phyloP scores from a whole-genome alignment of 1,284 basidiomycete genomes.

The Erythrobasidium hasegawianum region DNA sequence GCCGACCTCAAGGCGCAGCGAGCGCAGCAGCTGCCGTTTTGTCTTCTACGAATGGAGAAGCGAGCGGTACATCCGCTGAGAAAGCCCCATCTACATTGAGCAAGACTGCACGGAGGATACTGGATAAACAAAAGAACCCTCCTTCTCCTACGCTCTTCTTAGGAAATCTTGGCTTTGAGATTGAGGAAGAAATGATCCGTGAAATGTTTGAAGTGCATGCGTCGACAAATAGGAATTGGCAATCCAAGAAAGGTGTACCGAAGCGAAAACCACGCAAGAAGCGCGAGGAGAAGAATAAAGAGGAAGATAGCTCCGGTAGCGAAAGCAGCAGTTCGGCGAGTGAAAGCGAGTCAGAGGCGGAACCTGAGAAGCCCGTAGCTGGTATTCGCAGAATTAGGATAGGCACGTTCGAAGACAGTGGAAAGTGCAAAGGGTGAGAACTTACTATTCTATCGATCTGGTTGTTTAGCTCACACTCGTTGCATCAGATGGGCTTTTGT shows the following conservation, averaged over 20 bases:
- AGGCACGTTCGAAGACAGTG: slow-evolving; percentile 92
- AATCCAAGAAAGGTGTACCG: slow-evolving; percentile 34
- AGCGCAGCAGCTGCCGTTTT: slow-evolving; percentile 36
- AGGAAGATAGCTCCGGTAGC: slow-evolving; percentile 2
- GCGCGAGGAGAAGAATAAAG: slow-evolving; percentile 1
- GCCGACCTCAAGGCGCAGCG: slow-evolving; percentile 47
- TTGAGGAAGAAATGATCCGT: slow-evolving; percentile 62
- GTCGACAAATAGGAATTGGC: slow-evolving; percentile 39
- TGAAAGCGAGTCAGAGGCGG: slow-evolving; percentile 48
- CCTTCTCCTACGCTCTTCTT: slow-evolving; percentile 79
- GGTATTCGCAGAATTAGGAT: slow-evolving; percentile 87
- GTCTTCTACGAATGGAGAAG: slow-evolving; percentile 14
- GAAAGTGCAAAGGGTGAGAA: slow-evolving; percentile 86
- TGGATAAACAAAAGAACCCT: slow-evolving; percentile 74
- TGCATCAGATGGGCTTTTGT: slow-evolving; percentile 73
- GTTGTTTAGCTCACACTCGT: slow-evolving; percentile 69
- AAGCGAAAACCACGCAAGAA: slow-evolving; percentile 34
- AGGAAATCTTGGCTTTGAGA: slow-evolving; percentile 68
- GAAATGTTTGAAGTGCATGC: slow-evolving; percentile 67
- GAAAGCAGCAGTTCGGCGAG: background rate
- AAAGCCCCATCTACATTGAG: slow-evolving; percentile 42
- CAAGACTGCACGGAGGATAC: slow-evolving; percentile 76
- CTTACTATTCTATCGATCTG: slow-evolving; percentile 54
- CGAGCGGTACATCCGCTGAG: slow-evolving; percentile 46
- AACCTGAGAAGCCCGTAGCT: slow-evolving; percentile 36